Conservation (phyloP, 2,329 filamentous ascomycete species). For the Mariannaea sp. region DNA sequence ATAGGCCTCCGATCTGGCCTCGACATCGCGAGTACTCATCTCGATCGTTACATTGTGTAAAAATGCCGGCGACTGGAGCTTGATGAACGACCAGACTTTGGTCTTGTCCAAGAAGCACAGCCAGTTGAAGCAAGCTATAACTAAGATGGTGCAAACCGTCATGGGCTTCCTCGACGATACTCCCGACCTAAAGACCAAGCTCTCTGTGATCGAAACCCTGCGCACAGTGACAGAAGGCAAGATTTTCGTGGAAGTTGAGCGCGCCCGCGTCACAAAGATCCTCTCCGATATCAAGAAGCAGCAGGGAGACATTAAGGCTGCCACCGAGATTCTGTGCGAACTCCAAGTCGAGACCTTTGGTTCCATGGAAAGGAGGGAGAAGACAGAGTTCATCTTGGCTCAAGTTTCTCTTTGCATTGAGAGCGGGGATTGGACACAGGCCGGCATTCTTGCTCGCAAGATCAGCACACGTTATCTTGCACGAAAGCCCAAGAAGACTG, state of each 20-base stretch:
- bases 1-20: conserved; percentile 92
- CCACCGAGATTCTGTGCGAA: conserved; percentile 93
- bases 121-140: conserved; percentile 98
- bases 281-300: conserved; percentile 97
- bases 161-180: conserved; percentile 90
- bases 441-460: conserved; percentile 90
- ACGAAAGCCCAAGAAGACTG: conserved; percentile 87
- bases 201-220: conserved; percentile 91
- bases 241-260: conserved; percentile 99
- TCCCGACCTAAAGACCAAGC: conserved; percentile 83
- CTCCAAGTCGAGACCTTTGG: conserved; percentile 98
- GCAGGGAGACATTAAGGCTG: conserved; percentile 88
- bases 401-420: conserved; percentile 96
- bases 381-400: conserved; percentile 97
- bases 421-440: conserved; percentile 94
- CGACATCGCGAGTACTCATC: conserved; percentile 86
- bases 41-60: conserved; percentile 94
- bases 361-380: conserved; percentile 95
- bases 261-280: conserved; percentile 91
- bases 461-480: conserved; percentile 93
- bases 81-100: conserved; percentile 95
- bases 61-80: conserved; percentile 86
- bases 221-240: conserved; percentile 98
- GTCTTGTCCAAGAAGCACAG: conserved; percentile 99
- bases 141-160: conserved; percentile 97